These are phyloP conservation scores for Phytophthora pinifolia DNA, from an alignment of 352 stramenopile species.

Conservation along the genomic window DNA sequence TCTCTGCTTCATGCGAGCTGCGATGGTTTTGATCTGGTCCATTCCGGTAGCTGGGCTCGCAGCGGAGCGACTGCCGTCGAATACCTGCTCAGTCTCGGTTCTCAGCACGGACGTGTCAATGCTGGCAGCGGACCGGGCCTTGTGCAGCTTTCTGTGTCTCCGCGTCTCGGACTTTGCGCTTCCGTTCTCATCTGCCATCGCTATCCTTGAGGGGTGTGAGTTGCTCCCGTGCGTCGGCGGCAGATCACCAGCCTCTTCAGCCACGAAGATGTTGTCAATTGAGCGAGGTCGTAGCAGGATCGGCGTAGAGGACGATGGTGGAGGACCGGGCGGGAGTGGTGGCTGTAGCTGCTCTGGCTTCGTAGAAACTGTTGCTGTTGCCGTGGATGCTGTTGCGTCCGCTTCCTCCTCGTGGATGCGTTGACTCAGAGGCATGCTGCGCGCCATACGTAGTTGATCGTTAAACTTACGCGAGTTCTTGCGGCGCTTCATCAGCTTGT, in stretches of 20 bases:
- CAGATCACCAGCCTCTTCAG: constrained; percentile 22
- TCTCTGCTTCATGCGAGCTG: constrained; percentile 75
- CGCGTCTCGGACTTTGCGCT: constrained; percentile 22
- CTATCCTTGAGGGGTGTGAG: constrained; percentile 11
- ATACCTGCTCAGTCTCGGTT: constrained; percentile 18
- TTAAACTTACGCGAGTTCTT: constrained; percentile 75
- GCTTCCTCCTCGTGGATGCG: constrained; percentile 51
- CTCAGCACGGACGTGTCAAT: constrained; percentile 58
- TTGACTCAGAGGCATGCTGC: constrained; percentile 51
- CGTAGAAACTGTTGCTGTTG: constrained; percentile 9
- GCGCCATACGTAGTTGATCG: constrained; percentile 60
- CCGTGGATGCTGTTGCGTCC: constrained; percentile 6
- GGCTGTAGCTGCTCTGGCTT: constrained; percentile 24
- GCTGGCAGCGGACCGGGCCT: constrained; percentile 54
- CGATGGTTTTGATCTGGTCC: constrained; percentile 75
- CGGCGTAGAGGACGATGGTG: constrained; percentile 21
- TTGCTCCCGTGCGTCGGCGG: constrained; percentile 21
- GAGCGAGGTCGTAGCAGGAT: constrained; percentile 36
- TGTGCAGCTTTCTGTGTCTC: constrained; percentile 39
- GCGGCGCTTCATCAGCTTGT: constrained; percentile 52
- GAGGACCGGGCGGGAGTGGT: constrained; percentile 27
- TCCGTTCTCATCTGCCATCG: constrained; percentile 23
- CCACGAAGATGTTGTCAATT: constrained; percentile 35
- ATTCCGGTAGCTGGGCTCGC: constrained; percentile 30
- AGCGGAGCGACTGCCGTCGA: constrained; percentile 15